Percentiles rank a stretch among this genome's conserved stretches.
Evolutionary conservation across 1,284 basidiomycete species (phyloP).

Genomic region (Trichosporon asahii): DNA sequence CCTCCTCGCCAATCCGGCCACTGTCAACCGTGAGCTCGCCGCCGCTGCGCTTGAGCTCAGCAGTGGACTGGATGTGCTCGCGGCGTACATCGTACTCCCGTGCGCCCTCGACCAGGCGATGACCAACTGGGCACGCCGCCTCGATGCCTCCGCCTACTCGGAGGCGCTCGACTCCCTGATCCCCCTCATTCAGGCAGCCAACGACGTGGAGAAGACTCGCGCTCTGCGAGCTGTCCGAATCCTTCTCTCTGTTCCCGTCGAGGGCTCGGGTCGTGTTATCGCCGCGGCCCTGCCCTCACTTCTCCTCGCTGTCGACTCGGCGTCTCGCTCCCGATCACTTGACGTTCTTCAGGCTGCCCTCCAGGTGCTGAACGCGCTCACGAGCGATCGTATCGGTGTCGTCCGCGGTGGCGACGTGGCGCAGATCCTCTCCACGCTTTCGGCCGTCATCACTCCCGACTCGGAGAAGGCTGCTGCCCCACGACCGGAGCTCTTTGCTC

Average conservation of each 20-base stretch:
- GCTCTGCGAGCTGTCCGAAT: constrained; percentile 17
- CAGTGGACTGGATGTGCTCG: constrained; percentile 7
- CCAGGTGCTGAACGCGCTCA: constrained; percentile 12
- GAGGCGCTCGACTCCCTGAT: constrained; percentile 8
- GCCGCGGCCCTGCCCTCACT: constrained; percentile 11
- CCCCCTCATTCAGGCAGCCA: neutral
- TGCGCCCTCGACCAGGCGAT: constrained; percentile 5
- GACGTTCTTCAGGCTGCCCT: constrained; percentile 14
- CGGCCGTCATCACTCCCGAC: constrained; percentile 13
- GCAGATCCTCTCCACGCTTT: constrained; percentile 14
- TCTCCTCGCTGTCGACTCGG: constrained; percentile 14
- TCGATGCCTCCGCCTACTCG: neutral
- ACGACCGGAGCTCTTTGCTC: constrained; percentile 11
- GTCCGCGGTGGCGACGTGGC: constrained; percentile 18
- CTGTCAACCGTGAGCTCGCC: neutral
- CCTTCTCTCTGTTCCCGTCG: constrained; percentile 19
- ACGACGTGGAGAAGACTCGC: neutral
- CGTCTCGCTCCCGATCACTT: neutral
- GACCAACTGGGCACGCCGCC: neutral
- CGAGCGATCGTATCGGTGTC: constrained; percentile 22
- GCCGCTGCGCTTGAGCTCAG: constrained; percentile 16
- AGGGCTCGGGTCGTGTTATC: constrained; percentile 19
- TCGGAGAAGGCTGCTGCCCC: neutral
- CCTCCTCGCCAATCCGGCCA: neutral
- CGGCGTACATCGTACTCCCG: constrained; percentile 19